Evolutionary conservation across 23 red algal genomes (phyloP), one percentile per base, ranked within the genome.

Genomic region (Cyanidium caldarium): DNA sequence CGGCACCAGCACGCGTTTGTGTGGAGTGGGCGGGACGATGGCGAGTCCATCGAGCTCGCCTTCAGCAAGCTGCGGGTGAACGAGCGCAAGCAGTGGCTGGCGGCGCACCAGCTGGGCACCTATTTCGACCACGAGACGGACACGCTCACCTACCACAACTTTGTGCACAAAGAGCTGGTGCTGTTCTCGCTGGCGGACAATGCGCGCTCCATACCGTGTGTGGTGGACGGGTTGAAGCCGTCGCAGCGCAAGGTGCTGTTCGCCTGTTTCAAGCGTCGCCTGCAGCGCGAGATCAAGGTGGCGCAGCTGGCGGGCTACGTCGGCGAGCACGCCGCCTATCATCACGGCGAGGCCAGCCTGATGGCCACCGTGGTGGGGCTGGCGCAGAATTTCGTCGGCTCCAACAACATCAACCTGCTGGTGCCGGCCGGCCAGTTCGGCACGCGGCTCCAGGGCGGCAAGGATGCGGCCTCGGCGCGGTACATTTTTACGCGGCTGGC

Each of bases 301-400:
- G 68, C 80, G 2, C 80, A 83, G 72, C 66, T 83, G 26, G 67
- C 78, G 0, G 78, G 78, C 33, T 82, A 82, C 44, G 70, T 74
- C 0, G 68, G 41, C 45, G 66, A 78, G 67, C 79, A 98, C 44
- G 82, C 92, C 1, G 92, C 84, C 0, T 98, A 98, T 67, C 92
- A 88, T 78, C 92, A 98, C 44, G 92, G 92, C 34, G 80, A 83
- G 65, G 68, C 45, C 17, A 46, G 41, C 37, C 69, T 83, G 34
- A 65, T 72, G 44, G 31, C 68, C 15, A 83, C 80, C 5, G 57
- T 83, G 33, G 45, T 76, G n/a, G 42, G 72, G 21, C 29, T 83
- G 39, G 80, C 80, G 17, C 80, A 83, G 41, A 68, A 39, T 35
- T 83, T 83, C 37, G 80, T 83, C 3, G 80, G 80, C 14, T 36